Base-by-base conservation (phyloP, 352 stramenopile species). In the Globisporangium heterothallicum region DNA sequence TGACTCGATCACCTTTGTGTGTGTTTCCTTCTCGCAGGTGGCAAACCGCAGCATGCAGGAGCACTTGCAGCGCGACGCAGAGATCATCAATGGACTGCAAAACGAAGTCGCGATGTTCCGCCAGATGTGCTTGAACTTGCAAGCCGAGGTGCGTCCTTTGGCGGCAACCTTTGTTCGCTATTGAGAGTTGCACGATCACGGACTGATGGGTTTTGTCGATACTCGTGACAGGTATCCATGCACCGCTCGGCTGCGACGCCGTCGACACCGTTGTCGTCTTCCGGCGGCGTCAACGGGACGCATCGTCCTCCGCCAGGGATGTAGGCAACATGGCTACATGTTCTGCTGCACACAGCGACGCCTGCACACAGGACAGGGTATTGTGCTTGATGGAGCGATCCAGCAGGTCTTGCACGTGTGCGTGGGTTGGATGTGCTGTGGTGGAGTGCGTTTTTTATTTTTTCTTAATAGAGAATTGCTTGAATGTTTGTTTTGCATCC, bases 31-130 rank as follows among this genome's bases (percentile, higher is more conserved):
- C 13, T n/a, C 10, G 26, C 36, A 91, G 79, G 59, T 75, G 45
- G 70, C 74, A n/a, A 92, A 89, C 45, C 76, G 68, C 35, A 67
- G 56, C 38, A 63, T 89, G 21, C 76, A 88, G 59, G 80, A 91
- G 51, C 75, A 86, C 49, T 47, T 85, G 44, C 75, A 86, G 58
- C 74, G 59, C 21, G 73, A 81, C 44, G 64, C 66, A 19, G 78
- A 82, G 36, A 74, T 88, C 42, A 82, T 88, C 53, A 68, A 45
- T 14, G 58, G 72, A 2, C 69, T 92, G 27, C 75, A 87, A 63
- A 85, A 89, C 61, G 81, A 92, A 65, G 73, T 89, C 50, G 61
- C 75, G 25, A 86, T 92, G 74, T 89, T 89, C 53, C 78, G 76
- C 41, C 74, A 89, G 55, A 87, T 92, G 74, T 92, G 81, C 59